Conservation (phyloP, 1,284 basidiomycete genomes). For the Moniliella sp. region DNA sequence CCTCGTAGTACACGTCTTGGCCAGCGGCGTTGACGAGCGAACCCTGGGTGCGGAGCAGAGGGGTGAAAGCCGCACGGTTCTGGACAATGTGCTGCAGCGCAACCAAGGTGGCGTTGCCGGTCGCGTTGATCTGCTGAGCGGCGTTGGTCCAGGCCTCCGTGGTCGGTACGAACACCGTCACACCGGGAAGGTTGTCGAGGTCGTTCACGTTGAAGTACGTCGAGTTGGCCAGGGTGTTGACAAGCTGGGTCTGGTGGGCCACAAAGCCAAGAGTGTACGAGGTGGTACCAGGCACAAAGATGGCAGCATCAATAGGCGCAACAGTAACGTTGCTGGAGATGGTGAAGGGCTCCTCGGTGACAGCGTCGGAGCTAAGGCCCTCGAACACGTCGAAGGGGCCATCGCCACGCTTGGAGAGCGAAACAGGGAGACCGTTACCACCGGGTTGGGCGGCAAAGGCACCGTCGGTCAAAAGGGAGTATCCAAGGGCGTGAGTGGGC, state of each 20-base stretch:
- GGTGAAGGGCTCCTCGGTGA: no score
- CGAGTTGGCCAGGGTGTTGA: neutral
- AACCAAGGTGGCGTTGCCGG: neutral
- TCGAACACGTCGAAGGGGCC: neutral
- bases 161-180: neutral
- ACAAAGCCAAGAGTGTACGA: neutral
- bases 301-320: neutral
- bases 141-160: neutral
- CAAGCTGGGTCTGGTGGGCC: neutral
- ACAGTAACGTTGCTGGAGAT: no score
- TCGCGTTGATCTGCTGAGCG: no score
- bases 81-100: neutral
- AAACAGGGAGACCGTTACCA: neutral
- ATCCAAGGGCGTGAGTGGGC: neutral
- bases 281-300: neutral
- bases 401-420: neutral
- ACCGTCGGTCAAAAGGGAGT: neutral
- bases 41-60: neutral
- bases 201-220: neutral
- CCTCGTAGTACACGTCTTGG: neutral
- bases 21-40: neutral
- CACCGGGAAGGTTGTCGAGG: neutral
- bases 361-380: no score
- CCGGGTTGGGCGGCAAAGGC: neutral
- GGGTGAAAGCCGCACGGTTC: neutral